Evolutionary conservation across 2,329 filamentous ascomycete genomes (phyloP), one percentile per base, ranked within the genome.

Genomic region (Neophaeococcomyces mojaviensis): DNA sequence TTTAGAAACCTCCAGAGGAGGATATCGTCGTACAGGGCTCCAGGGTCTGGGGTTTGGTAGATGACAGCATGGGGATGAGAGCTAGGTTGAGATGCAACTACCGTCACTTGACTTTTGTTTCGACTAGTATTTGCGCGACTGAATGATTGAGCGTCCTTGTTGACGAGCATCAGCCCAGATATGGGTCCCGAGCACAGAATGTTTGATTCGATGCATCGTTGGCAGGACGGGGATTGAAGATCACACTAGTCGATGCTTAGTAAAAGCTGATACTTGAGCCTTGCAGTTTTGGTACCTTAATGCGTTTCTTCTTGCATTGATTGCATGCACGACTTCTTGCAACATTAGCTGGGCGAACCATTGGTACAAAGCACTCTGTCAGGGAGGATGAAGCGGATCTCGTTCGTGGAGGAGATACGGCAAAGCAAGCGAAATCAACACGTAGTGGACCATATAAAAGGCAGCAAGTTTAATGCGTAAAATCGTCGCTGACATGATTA

Each of bases 201-300:
- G 15, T 30, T 35, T 13, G 44, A 40, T 16, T 28, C 38, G 22
- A 47, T 31, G 32, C 44, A 47, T 34, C 37, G 15, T 28, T 44
- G 36, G 18, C 31, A 41, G 20, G n/a, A 20, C 24, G 44, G 44
- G 4, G 2, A 3, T 3, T 42, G 16, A n/a, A 42, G 31, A 22
- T 42, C 44, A 37, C 38, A 47, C 62, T 68, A 1, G n/a, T 35
- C 8, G 3, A 5, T 8, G 15, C n/a, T n/a, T n/a, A n/a, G n/a
- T n/a, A n/a, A n/a, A n/a, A n/a, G n/a, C n/a, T n/a, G n/a, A n/a
- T n/a, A n/a, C n/a, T n/a, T n/a, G n/a, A n/a, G n/a, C n/a, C n/a
- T n/a, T n/a, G n/a, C n/a, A n/a, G n/a, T n/a, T n/a, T n/a, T n/a
- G n/a, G n/a, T 22, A 43, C 40, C 16, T 35, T 43, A 16, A 43